Evolutionary conservation across 805 yeast genomes (phyloP).

Genomic region (Sugiyamaella marilandica): DNA sequence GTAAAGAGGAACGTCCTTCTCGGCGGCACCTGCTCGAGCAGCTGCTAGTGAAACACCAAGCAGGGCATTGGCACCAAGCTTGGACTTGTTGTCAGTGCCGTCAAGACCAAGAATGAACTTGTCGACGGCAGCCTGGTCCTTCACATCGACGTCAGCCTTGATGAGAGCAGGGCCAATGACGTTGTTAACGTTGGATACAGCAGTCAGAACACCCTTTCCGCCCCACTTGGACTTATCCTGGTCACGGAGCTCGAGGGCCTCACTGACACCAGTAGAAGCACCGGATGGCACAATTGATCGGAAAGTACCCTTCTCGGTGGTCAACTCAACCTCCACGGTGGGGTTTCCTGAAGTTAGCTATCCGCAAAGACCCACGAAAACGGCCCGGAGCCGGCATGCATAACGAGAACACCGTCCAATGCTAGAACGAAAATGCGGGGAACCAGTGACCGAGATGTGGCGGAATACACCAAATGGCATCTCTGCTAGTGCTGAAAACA

Average conservation of each 20-base stretch:
- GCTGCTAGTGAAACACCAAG: conserved; percentile 96
- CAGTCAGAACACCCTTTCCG: conserved; percentile 98
- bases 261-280: conserved; percentile 98
- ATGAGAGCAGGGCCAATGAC: conserved; percentile 91
- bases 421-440: conserved; percentile 2
- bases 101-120: conserved; percentile 80
- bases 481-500: no score
- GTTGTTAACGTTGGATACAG: conserved; percentile 92
- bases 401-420: not conserved
- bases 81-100: conserved; percentile 96
- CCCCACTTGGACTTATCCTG: conserved; percentile 96
- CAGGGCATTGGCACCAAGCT: conserved; percentile 98
- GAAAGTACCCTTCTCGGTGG: conserved; percentile 90
- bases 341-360: conserved; percentile 56
- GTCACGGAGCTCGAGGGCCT: conserved; percentile 98
- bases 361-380: not conserved
- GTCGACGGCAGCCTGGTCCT: conserved; percentile 82
- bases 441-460: not conserved
- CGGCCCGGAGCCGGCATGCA: not conserved
- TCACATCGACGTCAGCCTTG: conserved; percentile 75
- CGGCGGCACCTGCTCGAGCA: conserved; percentile 98
- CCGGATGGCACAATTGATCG: conserved; percentile 99
- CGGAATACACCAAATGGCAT: no score
- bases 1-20: conserved; percentile 89
- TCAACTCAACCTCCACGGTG: conserved; percentile 96